Conservation (phyloP, 352 stramenopile genomes). For the Phytophthora cactorum region DNA sequence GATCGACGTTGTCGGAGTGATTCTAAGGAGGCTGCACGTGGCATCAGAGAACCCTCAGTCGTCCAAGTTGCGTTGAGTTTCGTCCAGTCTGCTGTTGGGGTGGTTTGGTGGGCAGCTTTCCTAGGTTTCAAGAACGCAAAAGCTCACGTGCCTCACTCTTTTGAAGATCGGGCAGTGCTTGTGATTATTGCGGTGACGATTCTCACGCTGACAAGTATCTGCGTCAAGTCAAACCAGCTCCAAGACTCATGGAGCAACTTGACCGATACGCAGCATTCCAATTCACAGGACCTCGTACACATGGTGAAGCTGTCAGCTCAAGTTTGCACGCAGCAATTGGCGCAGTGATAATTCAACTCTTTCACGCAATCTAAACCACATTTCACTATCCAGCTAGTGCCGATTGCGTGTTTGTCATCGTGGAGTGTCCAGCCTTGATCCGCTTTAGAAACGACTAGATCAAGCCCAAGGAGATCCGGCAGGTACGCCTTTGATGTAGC, state of each 20-base stretch:
- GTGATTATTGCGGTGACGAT: slow-evolving; percentile 2
- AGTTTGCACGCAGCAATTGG: slow-evolving; percentile 11
- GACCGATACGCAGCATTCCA: slow-evolving; percentile 7
- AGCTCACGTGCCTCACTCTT: slow-evolving; percentile 7
- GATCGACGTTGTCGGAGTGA: too few relatives aligned
- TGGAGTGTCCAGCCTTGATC: too few relatives aligned
- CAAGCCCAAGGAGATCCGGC: too few relatives aligned
- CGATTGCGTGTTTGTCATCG: too few relatives aligned
- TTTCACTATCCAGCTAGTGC: too few relatives aligned
- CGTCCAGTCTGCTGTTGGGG: slow-evolving; percentile 14
- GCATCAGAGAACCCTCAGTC: slow-evolving; percentile 4
- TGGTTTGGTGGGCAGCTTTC: slow-evolving; percentile 5
- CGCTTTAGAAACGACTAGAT: too few relatives aligned
- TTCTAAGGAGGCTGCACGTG: background rate
- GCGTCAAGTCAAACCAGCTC: slow-evolving; percentile 10
- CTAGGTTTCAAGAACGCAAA: slow-evolving; percentile 7
- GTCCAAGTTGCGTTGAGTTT: slow-evolving; percentile 20
- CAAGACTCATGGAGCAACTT: slow-evolving; percentile 25
- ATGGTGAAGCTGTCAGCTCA: slow-evolving; percentile 27
- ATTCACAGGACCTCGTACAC: slow-evolving; percentile 9
- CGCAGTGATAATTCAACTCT: background rate
- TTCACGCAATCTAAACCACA: too few relatives aligned
- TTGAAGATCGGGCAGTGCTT: slow-evolving; percentile 21
- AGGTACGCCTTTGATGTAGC: too few relatives aligned
- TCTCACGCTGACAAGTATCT: slow-evolving; percentile 17